phyloP scores from a whole-genome alignment of 495 filamentous ascomycete genomes.

The Hypomontagnella submonticulosa region DNA sequence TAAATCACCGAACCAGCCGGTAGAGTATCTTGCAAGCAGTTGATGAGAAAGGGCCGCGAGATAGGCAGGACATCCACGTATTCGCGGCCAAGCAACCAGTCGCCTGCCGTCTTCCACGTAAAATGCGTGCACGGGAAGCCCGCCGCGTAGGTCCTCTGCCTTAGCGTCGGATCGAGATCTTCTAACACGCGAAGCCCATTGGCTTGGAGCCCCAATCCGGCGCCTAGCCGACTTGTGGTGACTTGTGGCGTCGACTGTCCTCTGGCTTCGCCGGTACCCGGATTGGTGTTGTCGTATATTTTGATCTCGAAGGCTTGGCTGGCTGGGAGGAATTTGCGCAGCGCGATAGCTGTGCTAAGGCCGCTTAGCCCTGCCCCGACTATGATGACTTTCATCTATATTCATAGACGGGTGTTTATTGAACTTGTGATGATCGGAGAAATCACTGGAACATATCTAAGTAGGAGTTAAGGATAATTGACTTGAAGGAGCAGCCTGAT shows the following conservation, averaged over 20 bases:
- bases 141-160: slow-evolving; percentile 11
- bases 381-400: slow-evolving; percentile 28
- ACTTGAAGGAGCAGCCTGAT: too few species aligned
- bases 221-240: slow-evolving; percentile 46
- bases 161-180: slow-evolving; percentile 22
- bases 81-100: slow-evolving; percentile 29
- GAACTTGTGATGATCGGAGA: background rate
- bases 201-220: slow-evolving; percentile 46
- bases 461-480: too few species aligned
- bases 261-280: background rate
- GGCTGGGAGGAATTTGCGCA: slow-evolving; percentile 22
- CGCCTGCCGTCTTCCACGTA: slow-evolving; percentile 23
- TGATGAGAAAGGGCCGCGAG: slow-evolving; percentile 24
- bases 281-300: slow-evolving; percentile 21
- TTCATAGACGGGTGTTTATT: background rate
- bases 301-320: slow-evolving; percentile 20
- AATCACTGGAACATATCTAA: too few species aligned
- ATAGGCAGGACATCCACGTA: slow-evolving; percentile 23
- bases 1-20: slow-evolving; percentile 14
- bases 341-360: slow-evolving; percentile 24
- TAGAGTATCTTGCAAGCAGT: slow-evolving; percentile 23
- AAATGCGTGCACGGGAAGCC: slow-evolving; percentile 27
- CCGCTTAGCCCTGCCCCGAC: slow-evolving; percentile 11
- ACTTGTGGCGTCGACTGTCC: slow-evolving; percentile 7
- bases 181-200: slow-evolving; percentile 43